A percentile compares a stretch with the other conserved stretches of the same genome.
phyloP scores from a whole-genome alignment of 345 rosid genomes.

The Corymbia maculata region DNA sequence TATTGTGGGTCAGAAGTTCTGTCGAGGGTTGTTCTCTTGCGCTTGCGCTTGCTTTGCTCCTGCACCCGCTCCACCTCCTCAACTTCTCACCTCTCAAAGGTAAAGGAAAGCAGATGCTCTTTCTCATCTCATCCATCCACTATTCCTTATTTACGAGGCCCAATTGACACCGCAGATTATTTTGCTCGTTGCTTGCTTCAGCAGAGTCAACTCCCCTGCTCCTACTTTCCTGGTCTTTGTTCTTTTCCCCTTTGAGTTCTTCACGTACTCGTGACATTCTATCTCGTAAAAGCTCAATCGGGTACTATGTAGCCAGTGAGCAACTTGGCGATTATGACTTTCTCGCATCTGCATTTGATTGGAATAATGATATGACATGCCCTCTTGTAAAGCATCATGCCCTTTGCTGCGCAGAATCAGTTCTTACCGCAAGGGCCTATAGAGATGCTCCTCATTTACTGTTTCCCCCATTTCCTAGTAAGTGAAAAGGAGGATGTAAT shows the following conservation, averaged over 20 bases:
- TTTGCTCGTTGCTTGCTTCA: background rate
- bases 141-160: background rate
- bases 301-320: background rate
- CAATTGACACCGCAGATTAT: background rate
- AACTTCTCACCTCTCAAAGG: background rate
- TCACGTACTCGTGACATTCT: background rate
- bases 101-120: background rate
- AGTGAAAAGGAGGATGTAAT: background rate
- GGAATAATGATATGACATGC: background rate
- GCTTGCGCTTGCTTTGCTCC: background rate
- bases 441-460: background rate
- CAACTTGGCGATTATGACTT: background rate
- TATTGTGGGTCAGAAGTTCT: background rate
- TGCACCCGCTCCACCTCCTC: background rate
- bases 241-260: background rate
- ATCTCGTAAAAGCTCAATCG: background rate
- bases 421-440: background rate
- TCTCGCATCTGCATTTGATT: background rate
- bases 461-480: background rate
- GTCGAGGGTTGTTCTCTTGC: background rate
- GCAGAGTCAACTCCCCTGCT: background rate
- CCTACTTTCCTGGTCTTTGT: no score
- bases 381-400: background rate
- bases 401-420: background rate
- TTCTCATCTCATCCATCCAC: background rate